Conservation (phyloP, 345 rosid species). For the Toxicodendron radicans region DNA sequence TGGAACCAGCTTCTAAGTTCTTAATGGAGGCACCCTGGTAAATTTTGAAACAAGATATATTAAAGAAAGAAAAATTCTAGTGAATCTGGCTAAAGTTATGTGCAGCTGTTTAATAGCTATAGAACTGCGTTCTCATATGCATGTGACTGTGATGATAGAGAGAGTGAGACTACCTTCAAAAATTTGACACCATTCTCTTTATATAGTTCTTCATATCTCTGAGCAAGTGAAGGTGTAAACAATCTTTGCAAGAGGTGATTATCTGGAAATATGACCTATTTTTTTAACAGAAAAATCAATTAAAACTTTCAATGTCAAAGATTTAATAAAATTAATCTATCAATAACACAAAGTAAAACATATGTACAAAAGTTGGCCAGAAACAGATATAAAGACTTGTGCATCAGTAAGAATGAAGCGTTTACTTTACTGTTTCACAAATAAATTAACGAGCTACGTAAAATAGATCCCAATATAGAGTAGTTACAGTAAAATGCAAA, state of each 20-base stretch:
- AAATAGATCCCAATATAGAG: too few relatives aligned
- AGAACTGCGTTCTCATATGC: not conserved
- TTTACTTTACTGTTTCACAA: not conserved
- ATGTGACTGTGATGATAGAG: not conserved
- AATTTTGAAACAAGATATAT: slow-evolving; percentile 20
- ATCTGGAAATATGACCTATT: slow-evolving; percentile 82
- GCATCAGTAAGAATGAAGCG: not conserved
- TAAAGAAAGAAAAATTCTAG: not conserved
- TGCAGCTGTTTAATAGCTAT: slow-evolving; percentile 3
- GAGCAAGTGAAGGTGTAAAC: slow-evolving; percentile 92
- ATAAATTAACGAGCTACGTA: too few relatives aligned
- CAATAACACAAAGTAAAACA: too few relatives aligned
- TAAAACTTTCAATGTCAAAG: slow-evolving; percentile 12
- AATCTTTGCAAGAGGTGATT: slow-evolving; percentile 82
- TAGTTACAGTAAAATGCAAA: not conserved
- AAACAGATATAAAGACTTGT: not conserved
- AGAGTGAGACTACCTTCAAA: slow-evolving; percentile 47
- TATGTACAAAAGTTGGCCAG: not conserved
- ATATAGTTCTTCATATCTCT: slow-evolving; percentile 78
- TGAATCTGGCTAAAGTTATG: not conserved
- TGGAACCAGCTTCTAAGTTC: slow-evolving; percentile 71
- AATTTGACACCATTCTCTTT: slow-evolving; percentile 79
- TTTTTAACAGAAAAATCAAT: slow-evolving; percentile 18
- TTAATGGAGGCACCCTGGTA: slow-evolving; percentile 74
- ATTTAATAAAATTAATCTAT: not conserved